Evolutionary conservation across 2,329 filamentous ascomycete genomes (phyloP).

Genomic region (Stachybotrys elegans): DNA sequence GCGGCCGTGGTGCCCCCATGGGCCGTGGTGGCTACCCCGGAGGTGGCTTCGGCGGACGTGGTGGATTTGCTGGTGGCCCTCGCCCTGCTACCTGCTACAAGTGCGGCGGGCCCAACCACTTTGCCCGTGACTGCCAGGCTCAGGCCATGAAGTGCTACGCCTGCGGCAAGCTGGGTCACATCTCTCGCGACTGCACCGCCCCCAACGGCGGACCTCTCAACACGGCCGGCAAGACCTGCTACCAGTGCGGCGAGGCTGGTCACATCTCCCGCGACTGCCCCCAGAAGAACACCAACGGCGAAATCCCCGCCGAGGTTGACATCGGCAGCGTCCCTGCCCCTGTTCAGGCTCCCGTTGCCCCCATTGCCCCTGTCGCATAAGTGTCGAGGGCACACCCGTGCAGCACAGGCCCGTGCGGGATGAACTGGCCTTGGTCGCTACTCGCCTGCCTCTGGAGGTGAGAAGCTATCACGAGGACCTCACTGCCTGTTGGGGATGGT

Average conservation of each 20-base stretch:
- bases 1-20: conserved; percentile 62
- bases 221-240: conserved; percentile 97
- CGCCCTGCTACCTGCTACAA: conserved; percentile 69
- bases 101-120: conserved; percentile 89
- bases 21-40: conserved; percentile 66
- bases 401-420: conserved; percentile 5
- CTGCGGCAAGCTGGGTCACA: conserved; percentile 92
- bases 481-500: background rate
- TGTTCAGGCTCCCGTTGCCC: conserved; percentile 40
- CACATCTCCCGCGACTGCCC: conserved; percentile 96
- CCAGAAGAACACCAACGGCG: conserved; percentile 56
- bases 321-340: conserved; percentile 35
- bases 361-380: conserved; percentile 36
- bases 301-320: conserved; percentile 41
- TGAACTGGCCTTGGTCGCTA: too few relatives aligned
- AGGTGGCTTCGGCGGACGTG: conserved; percentile 58
- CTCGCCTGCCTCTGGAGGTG: too few relatives aligned
- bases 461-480: too few relatives aligned
- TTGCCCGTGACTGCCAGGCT: conserved; percentile 95
- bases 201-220: conserved; percentile 94
- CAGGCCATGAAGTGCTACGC: conserved; percentile 99
- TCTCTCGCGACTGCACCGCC: conserved; percentile 89
- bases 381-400: conserved; percentile 7
- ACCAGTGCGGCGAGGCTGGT: conserved; percentile 91
- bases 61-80: conserved; percentile 67